phyloP scores from a whole-genome alignment of 192 early-diverging fungal species.

The Dissophora ornata region DNA sequence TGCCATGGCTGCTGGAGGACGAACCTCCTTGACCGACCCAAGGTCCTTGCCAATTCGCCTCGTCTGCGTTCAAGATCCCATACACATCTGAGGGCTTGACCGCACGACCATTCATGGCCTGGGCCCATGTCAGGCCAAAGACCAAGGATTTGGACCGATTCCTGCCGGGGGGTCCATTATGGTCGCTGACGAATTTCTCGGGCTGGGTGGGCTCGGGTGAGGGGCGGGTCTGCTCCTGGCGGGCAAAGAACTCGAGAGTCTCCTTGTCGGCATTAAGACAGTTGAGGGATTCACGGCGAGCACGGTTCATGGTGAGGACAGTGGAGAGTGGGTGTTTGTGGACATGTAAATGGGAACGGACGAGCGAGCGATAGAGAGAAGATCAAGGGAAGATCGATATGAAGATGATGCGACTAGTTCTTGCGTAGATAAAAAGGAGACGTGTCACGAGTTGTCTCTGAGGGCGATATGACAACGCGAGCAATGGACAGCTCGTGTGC shows the following conservation, averaged over 20 bases:
- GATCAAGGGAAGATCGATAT: background rate
- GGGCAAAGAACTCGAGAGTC: constrained; percentile 45
- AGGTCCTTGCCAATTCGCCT: constrained; percentile 17
- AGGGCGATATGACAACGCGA: too few relatives aligned
- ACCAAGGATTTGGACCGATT: constrained; percentile 45
- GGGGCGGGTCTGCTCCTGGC: constrained; percentile 38
- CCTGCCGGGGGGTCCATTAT: background rate
- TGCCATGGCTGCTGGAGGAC: background rate
- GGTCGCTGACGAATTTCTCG: background rate
- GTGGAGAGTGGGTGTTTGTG: too few relatives aligned
- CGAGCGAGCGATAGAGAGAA: too few relatives aligned
- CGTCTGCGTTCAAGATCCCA: constrained; percentile 33
- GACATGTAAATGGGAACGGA: too few relatives aligned
- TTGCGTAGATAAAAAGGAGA: too few relatives aligned
- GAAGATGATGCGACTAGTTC: too few relatives aligned
- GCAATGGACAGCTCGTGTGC: too few relatives aligned
- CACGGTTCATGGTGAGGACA: constrained; percentile 36
- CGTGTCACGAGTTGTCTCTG: too few relatives aligned
- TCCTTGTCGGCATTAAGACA: constrained; percentile 54
- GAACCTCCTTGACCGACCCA: constrained; percentile 14
- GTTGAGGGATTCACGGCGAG: constrained; percentile 52
- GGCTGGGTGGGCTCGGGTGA: constrained; percentile 1
- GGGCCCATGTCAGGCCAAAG: constrained; percentile 45
- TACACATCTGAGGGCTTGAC: constrained; percentile 28
- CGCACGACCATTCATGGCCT: constrained; percentile 46